Percentiles rank a stretch among this genome's conserved stretches.
Evolutionary conservation across 495 filamentous ascomycete genomes (phyloP).

Genomic region (Pseudomonodictys pantanalensis): DNA sequence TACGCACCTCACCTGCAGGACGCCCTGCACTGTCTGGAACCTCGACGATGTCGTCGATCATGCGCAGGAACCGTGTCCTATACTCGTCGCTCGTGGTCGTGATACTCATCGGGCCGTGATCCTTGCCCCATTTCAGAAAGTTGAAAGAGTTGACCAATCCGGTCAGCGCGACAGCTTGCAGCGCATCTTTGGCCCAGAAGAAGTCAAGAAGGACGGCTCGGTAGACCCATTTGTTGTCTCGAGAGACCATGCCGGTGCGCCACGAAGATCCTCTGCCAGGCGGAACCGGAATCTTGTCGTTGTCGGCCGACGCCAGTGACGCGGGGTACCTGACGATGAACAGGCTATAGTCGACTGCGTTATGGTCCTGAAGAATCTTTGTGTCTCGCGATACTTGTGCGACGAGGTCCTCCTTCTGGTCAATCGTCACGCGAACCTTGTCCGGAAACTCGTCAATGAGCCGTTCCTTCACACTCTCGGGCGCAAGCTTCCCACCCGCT

Average conservation of each 20-base stretch:
- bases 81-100: slow-evolving; percentile 67
- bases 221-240: slow-evolving; percentile 63
- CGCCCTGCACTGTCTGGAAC: slow-evolving; percentile 21
- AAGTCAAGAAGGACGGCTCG: slow-evolving; percentile 63
- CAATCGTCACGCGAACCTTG: slow-evolving; percentile 54
- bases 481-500: slow-evolving; percentile 55
- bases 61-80: slow-evolving; percentile 59
- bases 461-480: slow-evolving; percentile 55
- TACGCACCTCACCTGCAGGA: slow-evolving; percentile 12
- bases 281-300: slow-evolving; percentile 16
- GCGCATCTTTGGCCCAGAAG: slow-evolving; percentile 66
- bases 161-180: slow-evolving; percentile 60
- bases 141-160: slow-evolving; percentile 61
- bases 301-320: slow-evolving; percentile 33
- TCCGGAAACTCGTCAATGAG: slow-evolving; percentile 64
- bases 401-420: slow-evolving; percentile 53
- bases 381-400: slow-evolving; percentile 56
- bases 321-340: slow-evolving; percentile 60
- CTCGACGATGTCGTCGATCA: slow-evolving; percentile 58
- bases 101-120: slow-evolving; percentile 63
- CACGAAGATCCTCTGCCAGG: slow-evolving; percentile 38
- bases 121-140: slow-evolving; percentile 46
- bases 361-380: slow-evolving; percentile 53
- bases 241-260: slow-evolving; percentile 55
- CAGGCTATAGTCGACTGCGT: slow-evolving; percentile 68